Evolutionary conservation across 495 filamentous ascomycete genomes (phyloP).

Genomic region (Hyphodiscus hymeniophilus): DNA sequence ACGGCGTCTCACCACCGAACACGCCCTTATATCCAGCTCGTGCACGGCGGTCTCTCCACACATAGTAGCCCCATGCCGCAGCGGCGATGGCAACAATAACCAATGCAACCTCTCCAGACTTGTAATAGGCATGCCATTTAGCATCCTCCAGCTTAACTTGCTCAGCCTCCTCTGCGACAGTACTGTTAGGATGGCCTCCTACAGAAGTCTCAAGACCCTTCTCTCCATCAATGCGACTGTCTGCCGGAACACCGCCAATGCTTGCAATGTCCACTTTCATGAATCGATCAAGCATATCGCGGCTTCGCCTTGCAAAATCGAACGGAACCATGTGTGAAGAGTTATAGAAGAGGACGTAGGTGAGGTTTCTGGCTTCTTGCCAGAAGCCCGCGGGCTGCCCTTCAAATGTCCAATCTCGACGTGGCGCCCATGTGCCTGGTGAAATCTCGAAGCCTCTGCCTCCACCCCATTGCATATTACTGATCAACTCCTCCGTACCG

Average conservation of each 20-base stretch:
- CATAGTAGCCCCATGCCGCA: slow-evolving; percentile 70
- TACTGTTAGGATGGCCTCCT: slow-evolving; percentile 78
- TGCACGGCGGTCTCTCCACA: slow-evolving; percentile 68
- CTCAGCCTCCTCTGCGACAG: slow-evolving; percentile 62
- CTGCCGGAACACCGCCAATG: slow-evolving; percentile 78
- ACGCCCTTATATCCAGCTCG: slow-evolving; percentile 47
- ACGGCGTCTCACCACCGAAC: slow-evolving; percentile 22
- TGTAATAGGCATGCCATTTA: slow-evolving; percentile 87
- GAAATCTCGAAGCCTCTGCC: slow-evolving; percentile 85
- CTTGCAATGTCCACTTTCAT: slow-evolving; percentile 86
- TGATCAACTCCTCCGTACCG: slow-evolving; percentile 85
- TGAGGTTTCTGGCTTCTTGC: slow-evolving; percentile 89
- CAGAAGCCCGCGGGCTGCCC: slow-evolving; percentile 84
- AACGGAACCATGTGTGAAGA: slow-evolving; percentile 96
- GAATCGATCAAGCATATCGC: slow-evolving; percentile 97
- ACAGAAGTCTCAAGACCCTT: slow-evolving; percentile 80
- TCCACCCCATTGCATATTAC: slow-evolving; percentile 86
- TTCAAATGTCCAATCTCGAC: slow-evolving; percentile 91
- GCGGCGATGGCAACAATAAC: slow-evolving; percentile 78
- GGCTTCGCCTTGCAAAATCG: slow-evolving; percentile 75
- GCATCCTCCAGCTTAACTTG: slow-evolving; percentile 70
- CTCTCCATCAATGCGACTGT: slow-evolving; percentile 85
- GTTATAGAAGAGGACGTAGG: slow-evolving; percentile 94
- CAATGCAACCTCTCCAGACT: slow-evolving; percentile 83
- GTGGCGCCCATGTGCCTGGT: slow-evolving; percentile 84